phyloP scores from a whole-genome alignment of 306 rosid species.

The Gastrolobium villosum region DNA sequence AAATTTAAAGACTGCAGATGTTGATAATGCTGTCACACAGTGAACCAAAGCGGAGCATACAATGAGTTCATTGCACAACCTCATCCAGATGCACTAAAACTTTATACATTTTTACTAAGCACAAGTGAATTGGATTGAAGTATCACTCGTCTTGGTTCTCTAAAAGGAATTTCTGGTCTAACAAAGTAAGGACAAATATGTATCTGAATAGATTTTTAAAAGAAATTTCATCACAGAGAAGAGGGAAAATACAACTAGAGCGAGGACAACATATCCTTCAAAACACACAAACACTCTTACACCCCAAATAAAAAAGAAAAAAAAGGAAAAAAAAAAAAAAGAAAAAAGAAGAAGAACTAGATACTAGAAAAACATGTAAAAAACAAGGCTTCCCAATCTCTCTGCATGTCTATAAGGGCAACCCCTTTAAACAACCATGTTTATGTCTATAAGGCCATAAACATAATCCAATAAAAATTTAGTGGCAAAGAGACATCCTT shows the following conservation, averaged over 20 bases:
- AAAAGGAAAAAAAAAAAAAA: too few species aligned
- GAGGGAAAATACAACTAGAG: neutral
- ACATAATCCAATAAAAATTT: slow-evolving; percentile 18
- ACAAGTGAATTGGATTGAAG: slow-evolving; percentile 1
- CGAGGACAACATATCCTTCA: slow-evolving; percentile 6
- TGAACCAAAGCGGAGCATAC: slow-evolving; percentile 3
- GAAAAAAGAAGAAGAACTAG: neutral
- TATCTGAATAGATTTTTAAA: neutral
- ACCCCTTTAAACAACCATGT: neutral
- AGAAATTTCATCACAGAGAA: slow-evolving; percentile 22
- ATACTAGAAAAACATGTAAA: slow-evolving; percentile 6
- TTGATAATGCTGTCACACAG: slow-evolving; percentile 26
- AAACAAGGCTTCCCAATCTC: slow-evolving; percentile 10
- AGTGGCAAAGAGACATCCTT: neutral
- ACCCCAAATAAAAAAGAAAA: too few species aligned
- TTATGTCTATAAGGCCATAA: too few species aligned
- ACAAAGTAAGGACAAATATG: slow-evolving; percentile 29
- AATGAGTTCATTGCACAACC: slow-evolving; percentile 18
- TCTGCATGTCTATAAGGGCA: slow-evolving; percentile 15
- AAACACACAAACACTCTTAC: neutral
- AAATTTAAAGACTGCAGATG: neutral
- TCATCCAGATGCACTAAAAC: slow-evolving; percentile 33
- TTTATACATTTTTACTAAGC: neutral
- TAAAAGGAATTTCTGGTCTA: slow-evolving; percentile 26
- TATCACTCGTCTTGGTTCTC: slow-evolving; percentile 1